These are phyloP conservation scores for Theobroma cacao DNA, from an alignment of 345 rosid genomes.

Conservation along the genomic window DNA sequence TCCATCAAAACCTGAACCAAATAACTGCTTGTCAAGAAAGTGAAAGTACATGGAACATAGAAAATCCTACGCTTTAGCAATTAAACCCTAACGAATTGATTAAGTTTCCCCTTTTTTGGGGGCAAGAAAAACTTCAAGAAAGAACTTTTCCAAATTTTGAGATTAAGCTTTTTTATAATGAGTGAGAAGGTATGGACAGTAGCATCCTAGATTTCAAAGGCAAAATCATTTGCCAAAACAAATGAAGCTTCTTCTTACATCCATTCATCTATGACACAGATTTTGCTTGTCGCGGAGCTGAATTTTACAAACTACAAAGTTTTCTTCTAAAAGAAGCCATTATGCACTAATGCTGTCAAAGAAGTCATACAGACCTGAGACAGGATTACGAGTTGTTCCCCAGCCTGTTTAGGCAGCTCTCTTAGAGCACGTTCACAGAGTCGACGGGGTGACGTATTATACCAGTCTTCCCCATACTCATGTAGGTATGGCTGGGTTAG, in stretches of 20 bases:
- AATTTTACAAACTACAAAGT: not conserved
- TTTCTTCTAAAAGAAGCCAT: not conserved
- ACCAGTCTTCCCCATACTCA: slow-evolving; percentile 95
- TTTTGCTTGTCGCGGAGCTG: not conserved
- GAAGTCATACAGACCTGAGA: slow-evolving; percentile 61
- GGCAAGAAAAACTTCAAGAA: not conserved
- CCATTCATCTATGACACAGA: not conserved
- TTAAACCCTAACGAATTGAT: not conserved
- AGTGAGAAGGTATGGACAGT: not conserved
- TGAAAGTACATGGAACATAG: not conserved
- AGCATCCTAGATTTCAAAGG: not conserved
- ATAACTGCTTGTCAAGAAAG: slow-evolving; percentile 16
- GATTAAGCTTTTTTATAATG: too few relatives aligned
- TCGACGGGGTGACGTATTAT: slow-evolving; percentile 75
- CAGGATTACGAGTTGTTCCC: slow-evolving; percentile 77
- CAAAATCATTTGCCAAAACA: not conserved
- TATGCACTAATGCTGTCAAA: not conserved
- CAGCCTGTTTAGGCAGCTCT: slow-evolving; percentile 67
- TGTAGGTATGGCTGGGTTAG: slow-evolving; percentile 89
- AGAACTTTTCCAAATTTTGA: not conserved
- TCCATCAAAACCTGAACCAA: slow-evolving; percentile 79
- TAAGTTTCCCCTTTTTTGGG: not conserved
- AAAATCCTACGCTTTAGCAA: not conserved
- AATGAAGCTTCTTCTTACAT: not conserved
- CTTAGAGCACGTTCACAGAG: slow-evolving; percentile 77